These are phyloP conservation scores for Pleurotus citrinopileatus DNA, from an alignment of 768 basidiomycete species.

Conservation along the genomic window DNA sequence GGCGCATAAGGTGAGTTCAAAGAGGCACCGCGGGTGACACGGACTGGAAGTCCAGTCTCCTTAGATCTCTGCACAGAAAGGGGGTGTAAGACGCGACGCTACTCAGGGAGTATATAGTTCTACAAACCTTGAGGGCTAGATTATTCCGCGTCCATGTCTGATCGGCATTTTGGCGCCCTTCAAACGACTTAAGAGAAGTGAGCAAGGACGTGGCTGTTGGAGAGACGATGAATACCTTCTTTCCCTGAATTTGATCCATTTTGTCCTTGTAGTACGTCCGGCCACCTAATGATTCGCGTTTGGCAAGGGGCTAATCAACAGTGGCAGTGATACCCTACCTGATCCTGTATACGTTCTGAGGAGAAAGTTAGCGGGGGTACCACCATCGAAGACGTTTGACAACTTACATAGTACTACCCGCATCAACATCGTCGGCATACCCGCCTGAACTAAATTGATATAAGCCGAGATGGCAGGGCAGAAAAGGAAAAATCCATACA, in stretches of 20 bases:
- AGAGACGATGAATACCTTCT: conserved; percentile 18
- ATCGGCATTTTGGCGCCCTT: conserved; percentile 23
- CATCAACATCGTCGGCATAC: conserved; percentile 39
- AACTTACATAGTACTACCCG: conserved; percentile 36
- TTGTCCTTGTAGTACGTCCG: background rate
- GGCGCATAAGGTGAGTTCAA: conserved; percentile 32
- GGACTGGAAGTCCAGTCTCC: conserved; percentile 30
- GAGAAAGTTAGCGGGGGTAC: background rate
- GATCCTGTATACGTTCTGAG: conserved; percentile 39
- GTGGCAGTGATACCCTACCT: conserved; percentile 18
- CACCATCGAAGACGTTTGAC: background rate
- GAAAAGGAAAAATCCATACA: conserved; percentile 11
- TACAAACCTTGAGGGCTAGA: conserved; percentile 26
- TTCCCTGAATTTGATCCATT: conserved; percentile 12
- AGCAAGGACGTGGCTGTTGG: background rate
- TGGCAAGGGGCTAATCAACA: background rate
- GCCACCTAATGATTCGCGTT: background rate
- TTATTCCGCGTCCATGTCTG: conserved; percentile 37
- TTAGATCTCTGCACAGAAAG: conserved; percentile 29
- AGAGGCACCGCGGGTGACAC: conserved; percentile 37
- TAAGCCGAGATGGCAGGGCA: background rate
- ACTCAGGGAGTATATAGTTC: background rate
- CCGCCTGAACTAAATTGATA: conserved; percentile 23
- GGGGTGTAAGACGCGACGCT: background rate
- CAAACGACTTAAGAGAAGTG: conserved; percentile 14